Conservation (phyloP, 1,139 yeast genomes). For the Sugiyamaella pinicola region DNA sequence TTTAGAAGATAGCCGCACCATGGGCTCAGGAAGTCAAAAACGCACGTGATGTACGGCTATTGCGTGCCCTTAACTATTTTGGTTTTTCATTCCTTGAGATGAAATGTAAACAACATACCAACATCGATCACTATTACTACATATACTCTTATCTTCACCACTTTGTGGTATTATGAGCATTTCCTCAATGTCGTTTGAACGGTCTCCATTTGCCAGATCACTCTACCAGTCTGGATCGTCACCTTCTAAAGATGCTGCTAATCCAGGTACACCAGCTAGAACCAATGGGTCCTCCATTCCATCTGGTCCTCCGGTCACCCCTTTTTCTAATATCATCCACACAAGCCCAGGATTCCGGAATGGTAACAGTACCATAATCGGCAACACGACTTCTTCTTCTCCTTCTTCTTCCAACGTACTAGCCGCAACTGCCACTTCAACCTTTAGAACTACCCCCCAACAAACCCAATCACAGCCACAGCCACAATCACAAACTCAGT, state of each 20-base stretch:
- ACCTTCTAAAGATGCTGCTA: constrained; percentile 8
- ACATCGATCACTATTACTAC: not conserved
- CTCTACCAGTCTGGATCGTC: constrained; percentile 32
- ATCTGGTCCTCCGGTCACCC: constrained; percentile 7
- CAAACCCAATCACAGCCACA: constrained; percentile 7
- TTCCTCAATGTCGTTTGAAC: constrained; percentile 37
- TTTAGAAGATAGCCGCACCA: too few relatives aligned
- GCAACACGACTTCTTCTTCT: too few relatives aligned
- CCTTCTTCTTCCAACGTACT: too few relatives aligned
- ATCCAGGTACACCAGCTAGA: constrained; percentile 8
- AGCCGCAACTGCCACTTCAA: not conserved
- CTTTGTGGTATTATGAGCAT: too few relatives aligned
- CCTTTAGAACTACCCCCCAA: too few relatives aligned
- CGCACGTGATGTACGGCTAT: not conserved
- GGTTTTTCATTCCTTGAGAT: not conserved
- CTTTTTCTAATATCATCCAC: constrained; percentile 15
- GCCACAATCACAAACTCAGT: not conserved
- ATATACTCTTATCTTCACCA: not conserved
- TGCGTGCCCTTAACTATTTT: not conserved
- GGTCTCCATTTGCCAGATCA: constrained; percentile 36
- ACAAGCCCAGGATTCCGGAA: constrained; percentile 5
- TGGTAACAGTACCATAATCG: not conserved
- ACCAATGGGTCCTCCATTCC: not conserved
- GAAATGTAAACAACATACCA: constrained; percentile 5
- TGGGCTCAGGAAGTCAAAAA: too few relatives aligned